phyloP scores from a whole-genome alignment of 163 green algal genomes.

The Chloromonas sp. region DNA sequence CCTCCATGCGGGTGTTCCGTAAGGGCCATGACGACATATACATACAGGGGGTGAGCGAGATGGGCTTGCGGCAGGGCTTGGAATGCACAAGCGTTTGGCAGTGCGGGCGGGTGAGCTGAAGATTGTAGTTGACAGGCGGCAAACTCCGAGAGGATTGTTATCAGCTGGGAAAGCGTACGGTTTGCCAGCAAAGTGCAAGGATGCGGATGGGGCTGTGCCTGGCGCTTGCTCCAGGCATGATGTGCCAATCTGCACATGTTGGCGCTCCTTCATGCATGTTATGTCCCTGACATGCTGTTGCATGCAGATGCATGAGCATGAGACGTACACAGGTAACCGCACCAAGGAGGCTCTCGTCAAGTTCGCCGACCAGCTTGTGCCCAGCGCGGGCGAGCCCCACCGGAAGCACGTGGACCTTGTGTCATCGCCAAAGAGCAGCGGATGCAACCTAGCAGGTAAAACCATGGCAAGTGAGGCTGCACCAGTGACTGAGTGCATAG shows the following conservation, averaged over 20 bases:
- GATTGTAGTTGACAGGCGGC: too few relatives aligned
- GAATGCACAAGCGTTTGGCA: neutral
- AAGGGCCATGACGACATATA: slow-evolving; percentile 75
- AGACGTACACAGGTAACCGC: slow-evolving; percentile 53
- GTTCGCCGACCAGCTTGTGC: slow-evolving; percentile 78
- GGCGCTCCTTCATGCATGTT: too few relatives aligned
- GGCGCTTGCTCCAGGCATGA: too few relatives aligned
- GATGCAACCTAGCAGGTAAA: slow-evolving; percentile 42
- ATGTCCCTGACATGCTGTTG: too few relatives aligned
- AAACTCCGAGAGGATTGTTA: too few relatives aligned
- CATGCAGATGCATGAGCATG: slow-evolving; percentile 22
- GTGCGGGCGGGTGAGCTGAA: neutral
- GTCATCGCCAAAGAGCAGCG: slow-evolving; percentile 23
- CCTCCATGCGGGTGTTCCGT: slow-evolving; percentile 85
- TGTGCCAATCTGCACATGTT: too few relatives aligned
- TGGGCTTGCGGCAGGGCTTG: neutral
- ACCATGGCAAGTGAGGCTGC: too few relatives aligned
- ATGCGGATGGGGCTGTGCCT: too few relatives aligned
- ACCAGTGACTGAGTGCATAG: too few relatives aligned
- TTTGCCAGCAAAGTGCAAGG: too few relatives aligned
- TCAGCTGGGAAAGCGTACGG: too few relatives aligned
- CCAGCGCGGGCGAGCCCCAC: slow-evolving; percentile 65
- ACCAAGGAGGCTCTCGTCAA: slow-evolving; percentile 71
- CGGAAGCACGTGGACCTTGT: slow-evolving; percentile 43
- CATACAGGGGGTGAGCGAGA: slow-evolving; percentile 36